Evolutionary conservation across 116 monocot species (phyloP).

Genomic region (Posidonia oceanica): DNA sequence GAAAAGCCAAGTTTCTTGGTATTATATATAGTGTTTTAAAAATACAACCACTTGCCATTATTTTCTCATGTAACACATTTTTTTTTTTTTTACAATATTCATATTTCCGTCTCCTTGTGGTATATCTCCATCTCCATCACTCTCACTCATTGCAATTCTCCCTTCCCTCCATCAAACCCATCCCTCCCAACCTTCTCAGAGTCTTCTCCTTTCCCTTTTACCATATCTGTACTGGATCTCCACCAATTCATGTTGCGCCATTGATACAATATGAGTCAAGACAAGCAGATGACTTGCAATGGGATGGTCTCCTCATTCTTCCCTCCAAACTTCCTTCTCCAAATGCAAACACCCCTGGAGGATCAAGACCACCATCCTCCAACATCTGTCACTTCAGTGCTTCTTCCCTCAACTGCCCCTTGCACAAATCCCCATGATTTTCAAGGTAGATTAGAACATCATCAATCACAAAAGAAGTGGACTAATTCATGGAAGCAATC

Average conservation of each 20-base stretch:
- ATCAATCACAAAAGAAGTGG: too few species aligned
- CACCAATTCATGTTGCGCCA: not conserved
- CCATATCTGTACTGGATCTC: not conserved
- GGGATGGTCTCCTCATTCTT: constrained; percentile 18
- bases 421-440: constrained; percentile 26
- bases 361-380: constrained; percentile 9
- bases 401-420: constrained; percentile 4
- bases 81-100: not conserved
- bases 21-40: not conserved
- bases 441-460: constrained; percentile 5
- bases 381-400: constrained; percentile 9
- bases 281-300: constrained; percentile 12
- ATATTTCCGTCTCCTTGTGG: not conserved
- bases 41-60: not conserved
- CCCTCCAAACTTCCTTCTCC: constrained; percentile 16
- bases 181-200: not conserved
- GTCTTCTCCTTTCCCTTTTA: not conserved
- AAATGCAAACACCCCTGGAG: constrained; percentile 14
- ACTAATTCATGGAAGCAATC: too few species aligned
- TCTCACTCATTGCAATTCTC: not conserved
- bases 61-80: not conserved
- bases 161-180: not conserved
- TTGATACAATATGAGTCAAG: not conserved
- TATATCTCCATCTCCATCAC: not conserved
- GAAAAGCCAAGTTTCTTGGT: not conserved